phyloP scores from a whole-genome alignment of 768 basidiomycete genomes.

The Podaxis mareebaensis region DNA sequence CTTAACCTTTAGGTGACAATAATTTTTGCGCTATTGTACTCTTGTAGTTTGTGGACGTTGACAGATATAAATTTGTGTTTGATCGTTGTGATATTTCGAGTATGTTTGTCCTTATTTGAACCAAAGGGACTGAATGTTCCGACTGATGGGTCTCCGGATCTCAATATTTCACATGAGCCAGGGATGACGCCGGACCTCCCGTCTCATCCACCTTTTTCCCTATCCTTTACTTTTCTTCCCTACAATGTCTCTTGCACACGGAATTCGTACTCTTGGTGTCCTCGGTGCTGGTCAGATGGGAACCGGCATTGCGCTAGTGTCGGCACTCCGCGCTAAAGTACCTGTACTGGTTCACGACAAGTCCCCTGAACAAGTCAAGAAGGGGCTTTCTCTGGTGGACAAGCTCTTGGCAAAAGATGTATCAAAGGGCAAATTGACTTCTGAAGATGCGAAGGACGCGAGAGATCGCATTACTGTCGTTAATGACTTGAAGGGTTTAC shows the following conservation, averaged over 20 bases:
- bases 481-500: constrained; percentile 52
- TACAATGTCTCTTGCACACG: constrained; percentile 50
- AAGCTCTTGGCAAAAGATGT: constrained; percentile 89
- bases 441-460: constrained; percentile 73
- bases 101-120: constrained; percentile 1
- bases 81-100: neutral
- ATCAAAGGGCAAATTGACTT: constrained; percentile 71
- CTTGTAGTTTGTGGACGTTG: no score
- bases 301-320: constrained; percentile 87
- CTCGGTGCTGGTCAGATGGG: constrained; percentile 90
- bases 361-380: constrained; percentile 69
- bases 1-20: neutral
- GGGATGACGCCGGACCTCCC: constrained; percentile 5
- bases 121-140: neutral
- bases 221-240: neutral
- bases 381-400: constrained; percentile 75
- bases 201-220: constrained; percentile 1
- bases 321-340: constrained; percentile 82
- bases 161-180: constrained; percentile 9
- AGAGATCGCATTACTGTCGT: constrained; percentile 64
- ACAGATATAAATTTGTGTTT: no score
- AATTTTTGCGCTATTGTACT: no score
- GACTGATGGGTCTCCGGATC: constrained; percentile 4
- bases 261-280: constrained; percentile 74
- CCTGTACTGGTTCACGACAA: constrained; percentile 86